These are phyloP conservation scores for Neurospora sp. DNA, from an alignment of 495 filamentous ascomycete species.

Conservation along the genomic window DNA sequence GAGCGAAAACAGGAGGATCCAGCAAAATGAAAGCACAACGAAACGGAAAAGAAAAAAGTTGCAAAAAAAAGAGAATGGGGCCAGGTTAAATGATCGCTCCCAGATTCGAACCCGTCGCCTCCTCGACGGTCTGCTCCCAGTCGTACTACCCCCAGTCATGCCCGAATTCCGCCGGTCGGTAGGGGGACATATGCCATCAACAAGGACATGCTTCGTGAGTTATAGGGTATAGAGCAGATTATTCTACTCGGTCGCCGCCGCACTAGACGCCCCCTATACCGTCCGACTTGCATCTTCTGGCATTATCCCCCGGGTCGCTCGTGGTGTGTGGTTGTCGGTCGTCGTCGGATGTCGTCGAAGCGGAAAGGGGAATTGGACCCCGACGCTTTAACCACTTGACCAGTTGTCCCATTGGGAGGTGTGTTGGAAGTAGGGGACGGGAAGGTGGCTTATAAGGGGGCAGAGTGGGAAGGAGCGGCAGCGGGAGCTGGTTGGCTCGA, in stretches of 20 bases:
- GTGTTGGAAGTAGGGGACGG: neutral
- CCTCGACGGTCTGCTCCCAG: neutral
- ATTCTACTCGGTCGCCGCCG: neutral
- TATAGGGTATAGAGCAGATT: neutral
- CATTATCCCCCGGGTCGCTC: neutral
- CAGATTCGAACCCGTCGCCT: neutral
- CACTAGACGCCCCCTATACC: neutral
- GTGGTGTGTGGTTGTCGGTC: neutral
- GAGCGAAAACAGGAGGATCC: neutral
- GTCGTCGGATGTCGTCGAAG: too few relatives aligned
- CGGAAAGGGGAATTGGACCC: too few relatives aligned
- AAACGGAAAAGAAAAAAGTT: neutral
- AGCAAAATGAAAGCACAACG: neutral
- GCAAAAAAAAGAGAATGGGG: neutral
- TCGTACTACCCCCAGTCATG: neutral
- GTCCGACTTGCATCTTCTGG: neutral
- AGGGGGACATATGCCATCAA: neutral
- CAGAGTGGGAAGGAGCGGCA: neutral
- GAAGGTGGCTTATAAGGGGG: neutral
- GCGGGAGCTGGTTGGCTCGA: neutral
- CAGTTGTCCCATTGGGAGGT: too few relatives aligned
- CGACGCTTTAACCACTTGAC: too few relatives aligned
- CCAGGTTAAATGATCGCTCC: neutral
- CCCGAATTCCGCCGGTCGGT: neutral
- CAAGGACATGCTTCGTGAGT: neutral